phyloP scores from a whole-genome alignment of 768 basidiomycete genomes.

The Suillus plorans region DNA sequence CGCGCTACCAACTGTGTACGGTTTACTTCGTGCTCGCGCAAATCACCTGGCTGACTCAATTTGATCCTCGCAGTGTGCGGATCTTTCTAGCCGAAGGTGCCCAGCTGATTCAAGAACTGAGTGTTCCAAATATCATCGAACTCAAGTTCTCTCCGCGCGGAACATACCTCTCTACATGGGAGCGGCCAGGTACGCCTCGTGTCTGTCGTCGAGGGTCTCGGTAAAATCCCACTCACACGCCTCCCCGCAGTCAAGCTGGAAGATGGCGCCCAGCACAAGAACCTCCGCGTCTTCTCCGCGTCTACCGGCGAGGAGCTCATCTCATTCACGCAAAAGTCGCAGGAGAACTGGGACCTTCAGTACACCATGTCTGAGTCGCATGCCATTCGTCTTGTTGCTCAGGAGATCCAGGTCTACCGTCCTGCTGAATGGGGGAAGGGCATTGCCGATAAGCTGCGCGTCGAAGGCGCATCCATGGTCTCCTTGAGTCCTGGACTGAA shows the following conservation, averaged over 20 bases:
- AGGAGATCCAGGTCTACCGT: constrained; percentile 82
- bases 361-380: constrained; percentile 89
- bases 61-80: constrained; percentile 53
- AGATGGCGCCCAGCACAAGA: constrained; percentile 90
- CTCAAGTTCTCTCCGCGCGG: constrained; percentile 91
- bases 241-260: constrained; percentile 68
- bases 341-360: constrained; percentile 89
- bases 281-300: constrained; percentile 86
- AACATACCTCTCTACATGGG: constrained; percentile 94
- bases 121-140: constrained; percentile 75
- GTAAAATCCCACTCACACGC: constrained; percentile 10
- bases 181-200: constrained; percentile 67
- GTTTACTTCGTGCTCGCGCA: constrained; percentile 23
- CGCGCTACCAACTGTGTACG: constrained; percentile 72
- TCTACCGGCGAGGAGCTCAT: constrained; percentile 86
- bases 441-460: constrained; percentile 75
- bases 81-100: constrained; percentile 75
- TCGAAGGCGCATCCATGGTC: constrained; percentile 80
- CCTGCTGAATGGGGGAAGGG: constrained; percentile 81
- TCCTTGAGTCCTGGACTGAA: constrained; percentile 82
- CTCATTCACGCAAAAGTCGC: constrained; percentile 86
- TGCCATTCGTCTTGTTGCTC: constrained; percentile 75
- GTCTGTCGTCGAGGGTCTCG: constrained; percentile 18
- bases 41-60: constrained; percentile 16
- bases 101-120: constrained; percentile 72